phyloP scores from a whole-genome alignment of 352 stramenopile genomes.

The Halophytophthora batemanensis region DNA sequence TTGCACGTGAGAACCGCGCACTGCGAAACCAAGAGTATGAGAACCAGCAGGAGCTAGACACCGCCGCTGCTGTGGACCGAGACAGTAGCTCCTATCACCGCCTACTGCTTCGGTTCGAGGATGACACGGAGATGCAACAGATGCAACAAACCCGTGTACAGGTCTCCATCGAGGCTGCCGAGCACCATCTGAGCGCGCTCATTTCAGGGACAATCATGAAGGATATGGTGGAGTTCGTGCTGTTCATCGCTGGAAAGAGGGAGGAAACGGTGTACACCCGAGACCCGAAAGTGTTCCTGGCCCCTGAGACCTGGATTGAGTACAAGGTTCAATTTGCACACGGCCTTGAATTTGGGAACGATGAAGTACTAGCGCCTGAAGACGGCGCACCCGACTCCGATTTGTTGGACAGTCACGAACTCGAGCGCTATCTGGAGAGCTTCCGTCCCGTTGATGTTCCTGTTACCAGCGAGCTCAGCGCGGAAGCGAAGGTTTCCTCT shows the following conservation, averaged over 20 bases:
- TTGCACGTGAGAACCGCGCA: conserved; percentile 56
- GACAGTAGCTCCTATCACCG: conserved; percentile 51
- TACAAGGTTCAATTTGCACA: conserved; percentile 47
- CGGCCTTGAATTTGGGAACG: conserved; percentile 3
- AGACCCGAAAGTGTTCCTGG: conserved; percentile 38
- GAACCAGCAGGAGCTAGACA: conserved; percentile 46
- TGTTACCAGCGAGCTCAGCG: conserved; percentile 10
- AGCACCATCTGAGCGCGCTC: conserved; percentile 40
- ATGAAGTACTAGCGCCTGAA: neutral
- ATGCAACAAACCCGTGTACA: conserved; percentile 33
- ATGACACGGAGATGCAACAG: conserved; percentile 48
- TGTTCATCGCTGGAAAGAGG: conserved; percentile 46
- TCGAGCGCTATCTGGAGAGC: conserved; percentile 43
- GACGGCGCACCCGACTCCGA: conserved; percentile 6
- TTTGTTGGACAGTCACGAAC: conserved; percentile 29
- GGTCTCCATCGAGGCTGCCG: conserved; percentile 29
- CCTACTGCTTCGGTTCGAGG: conserved; percentile 59
- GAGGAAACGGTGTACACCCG: conserved; percentile 44
- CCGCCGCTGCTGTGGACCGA: conserved; percentile 39
- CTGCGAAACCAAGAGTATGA: conserved; percentile 47
- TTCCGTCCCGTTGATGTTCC: conserved; percentile 17
- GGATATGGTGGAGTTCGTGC: conserved; percentile 55
- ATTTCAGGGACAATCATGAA: conserved; percentile 37
- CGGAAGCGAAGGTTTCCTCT: conserved; percentile 12
- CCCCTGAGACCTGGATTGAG: conserved; percentile 48